Evolutionary conservation across 2,329 filamentous ascomycete genomes (phyloP), one percentile per base, ranked within the genome.

Genomic region (Aspergillus costaricaensis): DNA sequence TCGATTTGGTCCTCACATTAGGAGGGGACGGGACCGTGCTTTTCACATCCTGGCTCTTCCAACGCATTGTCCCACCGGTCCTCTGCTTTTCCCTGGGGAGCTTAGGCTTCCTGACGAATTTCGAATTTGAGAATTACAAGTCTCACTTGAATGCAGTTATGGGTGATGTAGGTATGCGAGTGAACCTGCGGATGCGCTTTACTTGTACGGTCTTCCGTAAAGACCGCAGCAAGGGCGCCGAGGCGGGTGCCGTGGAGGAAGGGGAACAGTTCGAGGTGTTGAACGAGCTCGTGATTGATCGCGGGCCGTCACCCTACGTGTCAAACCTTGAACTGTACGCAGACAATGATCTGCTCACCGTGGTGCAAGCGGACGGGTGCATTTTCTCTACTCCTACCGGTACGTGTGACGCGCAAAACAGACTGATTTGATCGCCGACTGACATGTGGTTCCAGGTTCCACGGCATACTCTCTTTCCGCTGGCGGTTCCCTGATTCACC

Each of bases 251-350:
- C n/a, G 85, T 89, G 66, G 89, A 95, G 68, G 93, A 97, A 76
- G 91, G 90, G 48, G 94, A 98, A 79, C 93, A 96, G 71, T 98
- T 97, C 65, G 95, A 99, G 79, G 94, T 99, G 19, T 87, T 99
- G 65, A 99, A 99, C 78, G 95, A 99, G 80, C 88, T 99, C 55
- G 94, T 99, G 76, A 98, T 99, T 70, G 95, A 99, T 79, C 91
- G 95, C 62, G 95, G 95, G 65, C 95, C 95, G 71, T 96, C 91
- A 15, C 93, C 94, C 19, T 99, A 98, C 74, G 94, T 99, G 61
- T 98, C 94, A 47, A 96, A 96, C 78, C 84, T 99, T 41, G 95
- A 99, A 79, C 83, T 99, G 10, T 98, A 96, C 75, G 95, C 93
- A 64, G 95, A 99, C 73, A 91, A 96, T 72, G 92, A 96, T 76